A percentile compares a stretch with the other conserved stretches of the same genome.
Evolutionary conservation across 768 basidiomycete genomes (phyloP).

Genomic region (Auricularia cornea): DNA sequence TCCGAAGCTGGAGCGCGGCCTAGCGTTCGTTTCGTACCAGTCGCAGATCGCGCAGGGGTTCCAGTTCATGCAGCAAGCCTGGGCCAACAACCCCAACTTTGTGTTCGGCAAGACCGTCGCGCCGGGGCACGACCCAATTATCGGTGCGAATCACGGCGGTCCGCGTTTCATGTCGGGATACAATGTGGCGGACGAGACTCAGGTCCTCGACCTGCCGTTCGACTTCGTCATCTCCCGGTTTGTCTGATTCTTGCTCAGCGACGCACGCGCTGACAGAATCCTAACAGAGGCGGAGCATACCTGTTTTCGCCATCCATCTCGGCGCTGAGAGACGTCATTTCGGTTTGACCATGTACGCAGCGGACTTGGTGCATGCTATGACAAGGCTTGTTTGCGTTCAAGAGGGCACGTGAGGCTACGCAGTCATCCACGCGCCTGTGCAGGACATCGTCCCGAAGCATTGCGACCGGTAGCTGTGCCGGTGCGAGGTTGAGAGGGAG

Average conservation of each 20-base stretch:
- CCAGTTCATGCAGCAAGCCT: slow-evolving; percentile 11
- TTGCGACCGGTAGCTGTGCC: too few relatives aligned
- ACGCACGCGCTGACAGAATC: neutral
- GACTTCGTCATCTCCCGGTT: slow-evolving; percentile 3
- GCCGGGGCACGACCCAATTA: slow-evolving; percentile 41
- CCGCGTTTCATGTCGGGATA: slow-evolving; percentile 5
- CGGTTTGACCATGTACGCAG: neutral
- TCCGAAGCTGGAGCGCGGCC: slow-evolving; percentile 36
- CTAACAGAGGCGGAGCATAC: slow-evolving; percentile 2
- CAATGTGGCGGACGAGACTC: neutral
- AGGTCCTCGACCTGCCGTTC: neutral
- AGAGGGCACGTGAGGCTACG: too few relatives aligned
- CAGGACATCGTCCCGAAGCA: too few relatives aligned
- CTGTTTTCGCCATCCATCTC: slow-evolving; percentile 6
- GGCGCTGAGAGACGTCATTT: slow-evolving; percentile 4
- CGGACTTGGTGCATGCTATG: too few relatives aligned
- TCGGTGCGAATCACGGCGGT: slow-evolving; percentile 21
- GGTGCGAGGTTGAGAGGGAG: too few relatives aligned
- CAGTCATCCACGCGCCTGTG: too few relatives aligned
- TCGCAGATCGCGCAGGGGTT: neutral
- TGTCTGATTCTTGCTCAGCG: neutral
- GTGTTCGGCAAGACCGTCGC: slow-evolving; percentile 5
- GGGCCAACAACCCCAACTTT: slow-evolving; percentile 1
- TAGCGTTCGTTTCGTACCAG: slow-evolving; percentile 29
- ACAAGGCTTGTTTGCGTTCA: too few relatives aligned